These are phyloP conservation scores for maize (Zea mays) DNA, from an alignment of 176 grass and related monocot genomes.

Conservation along the genomic window DNA sequence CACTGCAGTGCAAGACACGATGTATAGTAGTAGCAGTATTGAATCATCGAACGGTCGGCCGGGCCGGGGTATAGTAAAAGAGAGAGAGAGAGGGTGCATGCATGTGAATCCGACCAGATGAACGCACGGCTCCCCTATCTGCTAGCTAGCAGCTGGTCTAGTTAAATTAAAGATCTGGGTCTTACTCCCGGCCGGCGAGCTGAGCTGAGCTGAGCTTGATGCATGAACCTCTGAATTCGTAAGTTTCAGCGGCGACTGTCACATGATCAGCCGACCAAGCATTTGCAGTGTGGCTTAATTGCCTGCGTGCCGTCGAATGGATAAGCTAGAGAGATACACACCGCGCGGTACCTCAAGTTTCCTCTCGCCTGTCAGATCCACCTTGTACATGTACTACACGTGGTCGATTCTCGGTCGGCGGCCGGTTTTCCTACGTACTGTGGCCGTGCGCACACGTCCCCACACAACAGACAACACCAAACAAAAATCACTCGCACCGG, in stretches of 20 bases:
- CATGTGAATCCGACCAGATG: slow-evolving; percentile 40
- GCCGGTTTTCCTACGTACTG: neutral
- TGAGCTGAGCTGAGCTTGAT: slow-evolving; percentile 32
- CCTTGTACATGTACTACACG: neutral
- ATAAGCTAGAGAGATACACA: neutral
- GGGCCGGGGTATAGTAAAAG: too few species aligned
- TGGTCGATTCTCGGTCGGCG: neutral
- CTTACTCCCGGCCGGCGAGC: neutral
- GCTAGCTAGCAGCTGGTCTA: neutral
- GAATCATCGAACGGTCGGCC: neutral
- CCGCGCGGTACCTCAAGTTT: neutral
- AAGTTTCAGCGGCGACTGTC: slow-evolving; percentile 30
- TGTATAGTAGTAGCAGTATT: neutral
- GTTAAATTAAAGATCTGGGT: neutral
- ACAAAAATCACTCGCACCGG: neutral
- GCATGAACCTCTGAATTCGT: slow-evolving; percentile 45
- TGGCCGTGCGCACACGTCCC: neutral
- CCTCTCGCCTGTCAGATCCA: neutral
- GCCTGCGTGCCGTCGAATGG: slow-evolving; percentile 1
- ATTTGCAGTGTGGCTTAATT: slow-evolving; percentile 35
- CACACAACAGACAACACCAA: neutral
- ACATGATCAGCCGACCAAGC: slow-evolving; percentile 34
- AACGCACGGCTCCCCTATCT: slow-evolving; percentile 20
- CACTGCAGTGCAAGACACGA: neutral
- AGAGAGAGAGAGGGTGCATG: too few species aligned